Conservation (phyloP, 1,139 yeast genomes). For the Yamadazyma atlantica region DNA sequence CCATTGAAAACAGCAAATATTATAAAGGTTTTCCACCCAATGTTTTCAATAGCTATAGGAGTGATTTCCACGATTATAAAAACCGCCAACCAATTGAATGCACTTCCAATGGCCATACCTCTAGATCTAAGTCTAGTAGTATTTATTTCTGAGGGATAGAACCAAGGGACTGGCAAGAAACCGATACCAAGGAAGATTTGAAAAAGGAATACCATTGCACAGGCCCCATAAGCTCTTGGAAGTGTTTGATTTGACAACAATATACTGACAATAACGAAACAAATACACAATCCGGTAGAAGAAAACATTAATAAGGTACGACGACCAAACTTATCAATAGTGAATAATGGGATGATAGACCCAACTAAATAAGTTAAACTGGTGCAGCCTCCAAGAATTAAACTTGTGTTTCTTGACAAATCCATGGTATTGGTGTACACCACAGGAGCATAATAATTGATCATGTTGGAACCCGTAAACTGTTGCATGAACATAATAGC, state of each 20-base stretch:
- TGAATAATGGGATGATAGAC: constrained; percentile 38
- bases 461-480: too few species aligned
- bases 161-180: constrained; percentile 35
- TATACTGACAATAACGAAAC: too few species aligned
- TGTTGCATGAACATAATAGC: too few species aligned
- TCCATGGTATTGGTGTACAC: too few species aligned
- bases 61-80: constrained; percentile 43
- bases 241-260: too few species aligned
- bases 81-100: constrained; percentile 34
- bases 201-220: constrained; percentile 32
- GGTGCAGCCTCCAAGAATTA: too few species aligned
- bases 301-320: constrained; percentile 50
- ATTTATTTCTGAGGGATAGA: constrained; percentile 33
- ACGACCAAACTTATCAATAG: constrained; percentile 53
- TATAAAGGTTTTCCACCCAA: constrained; percentile 29
- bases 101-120: constrained; percentile 30
- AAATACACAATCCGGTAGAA: constrained; percentile 43
- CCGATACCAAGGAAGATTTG: constrained; percentile 28
- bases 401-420: too few species aligned
- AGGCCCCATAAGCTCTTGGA: constrained; percentile 21
- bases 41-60: constrained; percentile 29
- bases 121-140: constrained; percentile 32
- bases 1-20: constrained; percentile 38
- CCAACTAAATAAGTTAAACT: too few species aligned
- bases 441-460: too few species aligned